Evolutionary conservation across 2,329 filamentous ascomycete genomes (phyloP).

Genomic region (Cytospora piceae): DNA sequence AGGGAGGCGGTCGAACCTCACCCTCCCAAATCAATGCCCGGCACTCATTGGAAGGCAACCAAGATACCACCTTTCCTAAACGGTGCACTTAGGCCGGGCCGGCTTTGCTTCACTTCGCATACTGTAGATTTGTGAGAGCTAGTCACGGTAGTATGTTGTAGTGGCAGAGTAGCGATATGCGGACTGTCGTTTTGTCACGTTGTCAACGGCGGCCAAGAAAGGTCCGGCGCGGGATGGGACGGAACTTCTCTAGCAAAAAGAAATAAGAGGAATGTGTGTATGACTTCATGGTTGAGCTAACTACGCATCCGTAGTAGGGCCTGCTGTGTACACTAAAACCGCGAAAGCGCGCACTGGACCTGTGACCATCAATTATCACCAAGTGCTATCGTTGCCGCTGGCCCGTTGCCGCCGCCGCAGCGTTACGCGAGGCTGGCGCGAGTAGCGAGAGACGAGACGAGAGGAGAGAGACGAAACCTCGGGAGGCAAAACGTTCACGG

Average conservation of each 20-base stretch:
- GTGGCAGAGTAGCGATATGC: neutral
- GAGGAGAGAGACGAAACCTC: no score
- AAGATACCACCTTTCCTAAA: neutral
- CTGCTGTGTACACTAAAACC: no score
- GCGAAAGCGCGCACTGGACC: no score
- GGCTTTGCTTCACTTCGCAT: neutral
- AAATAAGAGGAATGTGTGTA: neutral
- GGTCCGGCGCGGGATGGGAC: neutral
- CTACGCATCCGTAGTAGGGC: neutral
- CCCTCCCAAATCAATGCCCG: neutral
- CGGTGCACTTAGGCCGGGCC: neutral
- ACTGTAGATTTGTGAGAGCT: neutral
- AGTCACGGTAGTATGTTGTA: neutral
- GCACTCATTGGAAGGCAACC: neutral
- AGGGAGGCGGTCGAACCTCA: neutral
- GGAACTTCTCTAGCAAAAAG: neutral
- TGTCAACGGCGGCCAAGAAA: neutral
- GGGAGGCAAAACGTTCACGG: no score
- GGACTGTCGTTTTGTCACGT: neutral
- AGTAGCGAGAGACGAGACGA: neutral
- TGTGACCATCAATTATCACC: no score
- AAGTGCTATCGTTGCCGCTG: no score
- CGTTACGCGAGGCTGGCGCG: neutral
- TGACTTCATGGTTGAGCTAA: neutral
- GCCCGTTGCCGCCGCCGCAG: neutral